Evolutionary conservation across 1,284 basidiomycete genomes (phyloP), one percentile per base, ranked within the genome.

Genomic region (Pholiota adiposa): DNA sequence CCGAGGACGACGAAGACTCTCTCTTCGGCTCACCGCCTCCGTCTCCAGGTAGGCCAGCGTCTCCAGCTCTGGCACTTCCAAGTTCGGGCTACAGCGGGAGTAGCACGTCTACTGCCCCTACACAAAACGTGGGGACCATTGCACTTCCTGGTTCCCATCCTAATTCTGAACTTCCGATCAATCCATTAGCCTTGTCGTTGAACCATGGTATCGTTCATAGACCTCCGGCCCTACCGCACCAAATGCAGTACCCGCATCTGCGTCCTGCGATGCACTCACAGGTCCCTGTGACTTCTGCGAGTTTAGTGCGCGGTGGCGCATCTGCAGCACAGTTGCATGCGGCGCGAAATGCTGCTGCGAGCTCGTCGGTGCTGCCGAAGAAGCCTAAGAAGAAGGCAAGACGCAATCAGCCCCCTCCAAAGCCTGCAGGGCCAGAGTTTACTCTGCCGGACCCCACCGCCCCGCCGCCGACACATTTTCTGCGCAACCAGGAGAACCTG

Each of bases 121-220:
- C 75, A 81, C 79, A 91, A 90, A 92, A 93, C 84, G 90, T 93
- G 90, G 90, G 90, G 90, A 89, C 90, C 89, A 92, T 92, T 92
- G 90, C 90, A 92, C 90, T 91, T 90, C 89, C 89, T 91, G 90
- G 90, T 86, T 90, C 89, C 89, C 90, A 90, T 80, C 80, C 80
- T 76, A 79, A 79, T 88, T 89, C 89, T 92, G 88, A 92, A 92
- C 82, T 86, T 79, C 81, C 88, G 77, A 81, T 86, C 77, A 78
- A 83, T 79, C 84, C 85, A 84, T 76, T 88, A 90, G 88, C 84
- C 78, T 83, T 80, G 76, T 79, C 81, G 70, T 79, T 82, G 77
- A 83, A 77, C 67, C 70, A 70, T 69, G 63, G 67, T 65, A 59
- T 70, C 66, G 70, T 72, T 76, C 68, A 64, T 70, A 75, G 73